These are phyloP conservation scores for Thamnidium elegans DNA, from an alignment of 192 early-diverging fungal species.

Conservation along the genomic window DNA sequence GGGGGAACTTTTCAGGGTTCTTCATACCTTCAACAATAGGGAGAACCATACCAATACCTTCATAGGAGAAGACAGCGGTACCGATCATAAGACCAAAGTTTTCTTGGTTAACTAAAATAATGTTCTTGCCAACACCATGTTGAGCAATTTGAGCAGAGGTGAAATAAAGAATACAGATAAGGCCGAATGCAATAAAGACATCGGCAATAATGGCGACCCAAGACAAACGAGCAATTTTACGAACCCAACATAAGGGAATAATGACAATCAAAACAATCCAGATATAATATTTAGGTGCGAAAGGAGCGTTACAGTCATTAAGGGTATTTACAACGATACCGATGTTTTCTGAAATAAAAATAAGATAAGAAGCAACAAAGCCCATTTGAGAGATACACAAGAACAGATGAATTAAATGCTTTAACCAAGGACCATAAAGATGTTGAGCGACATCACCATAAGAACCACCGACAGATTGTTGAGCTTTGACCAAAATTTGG, in stretches of 20 bases:
- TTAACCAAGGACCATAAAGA: conserved; percentile 39
- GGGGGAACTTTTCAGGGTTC: conserved; percentile 71
- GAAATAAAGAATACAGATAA: conserved; percentile 58
- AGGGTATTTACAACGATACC: conserved; percentile 64
- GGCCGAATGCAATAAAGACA: conserved; percentile 69
- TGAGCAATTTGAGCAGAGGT: conserved; percentile 49
- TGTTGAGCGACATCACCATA: conserved; percentile 55
- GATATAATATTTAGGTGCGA: conserved; percentile 67
- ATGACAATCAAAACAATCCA: conserved; percentile 68
- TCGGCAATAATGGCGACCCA: conserved; percentile 66
- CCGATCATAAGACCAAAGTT: conserved; percentile 69
- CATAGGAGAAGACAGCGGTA: conserved; percentile 54
- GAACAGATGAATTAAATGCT: conserved; percentile 38
- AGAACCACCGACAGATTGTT: conserved; percentile 49
- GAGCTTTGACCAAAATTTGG: conserved; percentile 37
- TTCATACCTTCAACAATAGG: conserved; percentile 76
- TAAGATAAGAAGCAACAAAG: conserved; percentile 83
- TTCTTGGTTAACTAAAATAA: conserved; percentile 57
- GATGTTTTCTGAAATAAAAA: conserved; percentile 85
- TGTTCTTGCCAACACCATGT: conserved; percentile 47
- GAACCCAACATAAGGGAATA: conserved; percentile 64
- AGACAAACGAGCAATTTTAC: conserved; percentile 52
- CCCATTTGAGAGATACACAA: conserved; percentile 70
- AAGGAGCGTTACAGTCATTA: conserved; percentile 56
- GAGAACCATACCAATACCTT: conserved; percentile 45